These are phyloP conservation scores for Candida manassasensis DNA, from an alignment of 805 yeast species.

Conservation along the genomic window DNA sequence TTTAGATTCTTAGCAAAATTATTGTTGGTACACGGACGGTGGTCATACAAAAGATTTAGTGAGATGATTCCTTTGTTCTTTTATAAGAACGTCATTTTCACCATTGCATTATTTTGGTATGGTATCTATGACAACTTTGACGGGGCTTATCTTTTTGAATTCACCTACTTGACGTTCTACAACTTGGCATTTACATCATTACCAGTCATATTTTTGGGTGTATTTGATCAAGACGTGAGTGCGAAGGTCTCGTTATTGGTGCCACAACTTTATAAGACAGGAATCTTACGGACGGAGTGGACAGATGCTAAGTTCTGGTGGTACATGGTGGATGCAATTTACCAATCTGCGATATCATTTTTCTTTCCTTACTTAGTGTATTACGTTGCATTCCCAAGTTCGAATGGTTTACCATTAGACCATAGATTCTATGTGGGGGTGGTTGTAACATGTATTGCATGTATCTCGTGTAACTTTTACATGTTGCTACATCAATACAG, in stretches of 20 bases:
- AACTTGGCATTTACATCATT: slow-evolving; percentile 79
- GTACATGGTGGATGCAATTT: slow-evolving; percentile 74
- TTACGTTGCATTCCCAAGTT: slow-evolving; percentile 23
- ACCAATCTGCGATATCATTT: slow-evolving; percentile 68
- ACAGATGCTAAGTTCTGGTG: slow-evolving; percentile 59
- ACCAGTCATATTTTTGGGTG: slow-evolving; percentile 73
- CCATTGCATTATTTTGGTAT: slow-evolving; percentile 73
- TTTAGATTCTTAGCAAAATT: slow-evolving; percentile 67
- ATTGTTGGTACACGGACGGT: slow-evolving; percentile 74
- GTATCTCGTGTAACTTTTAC: slow-evolving; percentile 61
- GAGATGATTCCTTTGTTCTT: slow-evolving; percentile 84
- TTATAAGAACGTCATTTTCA: slow-evolving; percentile 72
- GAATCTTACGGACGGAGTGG: slow-evolving; percentile 72
- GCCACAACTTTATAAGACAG: slow-evolving; percentile 71
- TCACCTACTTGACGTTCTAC: slow-evolving; percentile 74
- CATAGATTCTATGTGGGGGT: slow-evolving; percentile 74
- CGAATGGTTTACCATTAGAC: slow-evolving; percentile 55
- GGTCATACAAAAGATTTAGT: slow-evolving; percentile 78
- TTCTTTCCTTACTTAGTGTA: slow-evolving; percentile 64
- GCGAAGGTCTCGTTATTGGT: slow-evolving; percentile 64
- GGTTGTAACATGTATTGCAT: slow-evolving; percentile 61
- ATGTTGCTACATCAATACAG: slow-evolving; percentile 64
- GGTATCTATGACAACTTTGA: slow-evolving; percentile 72
- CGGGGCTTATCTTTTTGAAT: slow-evolving; percentile 76
- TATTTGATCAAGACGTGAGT: slow-evolving; percentile 76